Evolutionary conservation across 768 basidiomycete genomes (phyloP), one percentile per base, ranked within the genome.

Genomic region (Leccinum uliginosum): DNA sequence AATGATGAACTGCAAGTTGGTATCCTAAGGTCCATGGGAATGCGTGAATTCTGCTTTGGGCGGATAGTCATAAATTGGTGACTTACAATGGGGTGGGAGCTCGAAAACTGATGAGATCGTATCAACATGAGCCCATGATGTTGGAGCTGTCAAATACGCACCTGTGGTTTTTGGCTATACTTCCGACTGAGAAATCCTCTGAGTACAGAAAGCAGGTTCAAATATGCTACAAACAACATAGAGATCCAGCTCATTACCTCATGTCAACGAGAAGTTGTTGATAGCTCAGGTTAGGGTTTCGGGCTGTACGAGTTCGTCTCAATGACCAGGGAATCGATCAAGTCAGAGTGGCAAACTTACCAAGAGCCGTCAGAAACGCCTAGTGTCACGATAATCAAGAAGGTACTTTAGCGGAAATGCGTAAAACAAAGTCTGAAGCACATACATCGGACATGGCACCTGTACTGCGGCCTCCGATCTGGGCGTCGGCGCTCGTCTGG

Each of bases 391-490:
- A 12, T 11, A 23, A 17, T 56, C 50, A 50, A 50, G 4, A 9
- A 17, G 29, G 10, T 11, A 19, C 2, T 23, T 32, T 2, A 12
- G 21, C 27, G 24, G 6, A 21, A 48, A 19, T 40, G 29, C 23
- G 4, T 12, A 30, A 19, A 45, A 44, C 5, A 44, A 43, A 30
- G 15, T 21, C 12, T 26, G 23, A 14, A 21, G 5, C 17, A 77
- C 84, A 29, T 64, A 89, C 87, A 67, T 77, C 85, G 71, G 85
- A 89, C 89, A 91, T 91, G 7, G 89, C 89, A 48, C 89, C 89
- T 6, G 85, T 85, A 8, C 82, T 86, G 29, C 78, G 71, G 4
- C 87, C 87, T 11, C 78, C 75, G 66, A 90, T 85, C 43, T 76
- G 73, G 4, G 87, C 82, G 65, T 91, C 89, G 17, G 89, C 89